These are phyloP conservation scores for Zygosaccharomyces gambellarensis DNA, from an alignment of 805 yeast genomes.

Conservation along the genomic window DNA sequence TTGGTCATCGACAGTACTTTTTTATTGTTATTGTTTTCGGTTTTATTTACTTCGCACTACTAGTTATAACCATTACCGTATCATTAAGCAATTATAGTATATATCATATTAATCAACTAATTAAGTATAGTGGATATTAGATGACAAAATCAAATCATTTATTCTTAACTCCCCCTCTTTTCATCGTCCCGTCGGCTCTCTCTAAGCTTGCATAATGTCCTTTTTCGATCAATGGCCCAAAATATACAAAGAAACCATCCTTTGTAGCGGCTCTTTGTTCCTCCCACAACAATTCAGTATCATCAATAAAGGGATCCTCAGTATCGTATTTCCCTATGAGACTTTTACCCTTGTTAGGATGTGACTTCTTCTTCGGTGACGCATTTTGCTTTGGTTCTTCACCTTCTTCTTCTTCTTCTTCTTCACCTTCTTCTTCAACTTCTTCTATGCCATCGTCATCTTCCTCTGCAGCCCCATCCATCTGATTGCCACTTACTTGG, in stretches of 20 bases:
- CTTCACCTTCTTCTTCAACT: conserved; percentile 22
- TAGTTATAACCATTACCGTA: not conserved
- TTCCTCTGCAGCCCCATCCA: conserved; percentile 23
- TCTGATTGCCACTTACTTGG: conserved; percentile 14
- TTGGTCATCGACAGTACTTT: not conserved
- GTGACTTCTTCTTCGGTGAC: conserved; percentile 30
- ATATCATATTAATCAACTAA: not conserved
- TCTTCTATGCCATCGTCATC: conserved; percentile 24
- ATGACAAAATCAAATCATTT: conserved; percentile 1
- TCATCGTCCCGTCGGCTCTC: conserved; percentile 42
- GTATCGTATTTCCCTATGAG: conserved; percentile 87
- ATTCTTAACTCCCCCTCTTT: conserved; percentile 36
- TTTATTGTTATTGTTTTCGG: not conserved
- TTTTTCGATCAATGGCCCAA: conserved; percentile 81
- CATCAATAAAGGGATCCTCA: conserved; percentile 95
- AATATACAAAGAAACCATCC: conserved; percentile 93
- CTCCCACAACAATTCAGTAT: conserved; percentile 86
- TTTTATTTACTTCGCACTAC: not conserved
- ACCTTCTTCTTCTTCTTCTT: conserved; percentile 18
- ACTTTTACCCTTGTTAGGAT: conserved; percentile 52
- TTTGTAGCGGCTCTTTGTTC: conserved; percentile 88
- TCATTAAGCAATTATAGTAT: not conserved
- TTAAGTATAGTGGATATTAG: not conserved
- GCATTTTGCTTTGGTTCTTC: conserved; percentile 16
- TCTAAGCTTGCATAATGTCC: conserved; percentile 45